These are phyloP conservation scores for Krasilnikovozyma curviuscula DNA, from an alignment of 768 basidiomycete species.

Conservation along the genomic window DNA sequence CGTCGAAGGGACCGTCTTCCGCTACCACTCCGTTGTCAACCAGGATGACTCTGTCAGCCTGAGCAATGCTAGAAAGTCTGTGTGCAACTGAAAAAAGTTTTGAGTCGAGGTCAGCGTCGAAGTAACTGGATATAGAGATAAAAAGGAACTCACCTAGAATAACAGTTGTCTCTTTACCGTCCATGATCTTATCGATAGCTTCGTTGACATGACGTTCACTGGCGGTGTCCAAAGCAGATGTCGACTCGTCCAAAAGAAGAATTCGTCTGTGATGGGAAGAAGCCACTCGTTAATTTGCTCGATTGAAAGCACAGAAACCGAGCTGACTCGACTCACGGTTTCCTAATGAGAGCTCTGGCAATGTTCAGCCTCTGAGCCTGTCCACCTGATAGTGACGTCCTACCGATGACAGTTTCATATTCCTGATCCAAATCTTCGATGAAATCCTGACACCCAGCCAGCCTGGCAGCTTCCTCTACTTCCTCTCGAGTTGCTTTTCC, in stretches of 20 bases:
- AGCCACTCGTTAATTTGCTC: too few relatives aligned
- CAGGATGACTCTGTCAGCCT: slow-evolving; percentile 10
- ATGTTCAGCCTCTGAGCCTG: slow-evolving; percentile 5
- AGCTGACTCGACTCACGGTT: slow-evolving; percentile 7
- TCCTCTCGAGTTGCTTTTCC: slow-evolving; percentile 4
- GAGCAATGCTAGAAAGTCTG: slow-evolving; percentile 7
- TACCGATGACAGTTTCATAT: slow-evolving; percentile 8
- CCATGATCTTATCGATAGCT: slow-evolving; percentile 11
- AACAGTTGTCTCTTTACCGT: slow-evolving; percentile 7
- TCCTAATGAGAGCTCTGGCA: slow-evolving; percentile 8
- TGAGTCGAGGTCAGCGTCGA: too few relatives aligned
- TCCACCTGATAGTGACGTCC: slow-evolving; percentile 3
- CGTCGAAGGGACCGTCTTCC: slow-evolving; percentile 10
- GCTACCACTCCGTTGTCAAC: slow-evolving; percentile 7
- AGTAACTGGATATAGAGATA: too few relatives aligned
- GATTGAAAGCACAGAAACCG: background rate
- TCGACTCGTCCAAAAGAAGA: background rate
- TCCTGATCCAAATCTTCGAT: slow-evolving; percentile 2
- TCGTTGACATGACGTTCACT: slow-evolving; percentile 10
- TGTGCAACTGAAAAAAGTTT: too few relatives aligned
- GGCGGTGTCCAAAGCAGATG: slow-evolving; percentile 7
- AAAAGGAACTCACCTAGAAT: too few relatives aligned
- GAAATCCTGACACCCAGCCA: slow-evolving; percentile 9
- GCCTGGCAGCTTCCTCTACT: slow-evolving; percentile 5
- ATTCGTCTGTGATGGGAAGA: background rate